Evolutionary conservation across 2,329 filamentous ascomycete species (phyloP).

Genomic region (Colletotrichum nymphaeae): DNA sequence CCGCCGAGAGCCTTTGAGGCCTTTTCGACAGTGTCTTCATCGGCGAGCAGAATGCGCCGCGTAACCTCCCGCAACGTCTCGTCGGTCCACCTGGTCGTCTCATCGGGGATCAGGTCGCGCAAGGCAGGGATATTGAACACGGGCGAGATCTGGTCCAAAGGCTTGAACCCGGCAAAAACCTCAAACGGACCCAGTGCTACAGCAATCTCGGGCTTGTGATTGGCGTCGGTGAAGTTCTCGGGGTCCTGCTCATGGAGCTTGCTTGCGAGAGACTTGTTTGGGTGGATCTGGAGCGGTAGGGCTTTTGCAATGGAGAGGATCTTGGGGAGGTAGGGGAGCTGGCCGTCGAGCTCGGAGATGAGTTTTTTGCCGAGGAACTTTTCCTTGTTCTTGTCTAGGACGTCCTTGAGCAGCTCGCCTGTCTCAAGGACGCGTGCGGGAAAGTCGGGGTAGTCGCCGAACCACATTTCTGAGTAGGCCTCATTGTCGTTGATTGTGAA

Average conservation of each 20-base stretch:
- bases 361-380: constrained; percentile 73
- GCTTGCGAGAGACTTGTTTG: constrained; percentile 74
- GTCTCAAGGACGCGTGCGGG: constrained; percentile 73
- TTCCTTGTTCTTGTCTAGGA: constrained; percentile 71
- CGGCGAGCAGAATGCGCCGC: constrained; percentile 64
- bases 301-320: constrained; percentile 82
- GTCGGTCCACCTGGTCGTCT: constrained; percentile 62
- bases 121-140: constrained; percentile 69
- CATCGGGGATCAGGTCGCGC: constrained; percentile 61
- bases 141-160: constrained; percentile 67
- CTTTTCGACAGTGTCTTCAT: constrained; percentile 61
- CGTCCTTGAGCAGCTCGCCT: constrained; percentile 72
- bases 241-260: constrained; percentile 74
- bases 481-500: constrained; percentile 74
- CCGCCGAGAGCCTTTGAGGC: constrained; percentile 64
- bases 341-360: constrained; percentile 67
- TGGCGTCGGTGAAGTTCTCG: constrained; percentile 74
- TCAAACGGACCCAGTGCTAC: constrained; percentile 79
- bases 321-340: constrained; percentile 77
- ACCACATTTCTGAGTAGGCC: constrained; percentile 77
- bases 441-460: constrained; percentile 79
- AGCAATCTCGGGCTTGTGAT: constrained; percentile 86
- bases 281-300: constrained; percentile 80
- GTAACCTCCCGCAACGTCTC: constrained; percentile 68
- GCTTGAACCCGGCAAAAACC: constrained; percentile 81